Conservation (phyloP, 768 basidiomycete genomes). For the Tricholoma saponaceum region DNA sequence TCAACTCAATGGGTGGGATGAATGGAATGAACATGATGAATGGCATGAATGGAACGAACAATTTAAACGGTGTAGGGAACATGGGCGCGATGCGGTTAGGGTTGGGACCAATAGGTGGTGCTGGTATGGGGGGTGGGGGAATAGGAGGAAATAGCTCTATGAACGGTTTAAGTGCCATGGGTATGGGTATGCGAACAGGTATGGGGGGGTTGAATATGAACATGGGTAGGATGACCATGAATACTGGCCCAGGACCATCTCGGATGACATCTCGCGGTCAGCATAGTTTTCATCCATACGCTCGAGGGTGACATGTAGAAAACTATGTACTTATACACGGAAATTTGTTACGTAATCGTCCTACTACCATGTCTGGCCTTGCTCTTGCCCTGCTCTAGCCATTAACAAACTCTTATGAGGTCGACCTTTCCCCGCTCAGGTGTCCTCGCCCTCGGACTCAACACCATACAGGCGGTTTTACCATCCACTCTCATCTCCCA, state of each 20-base stretch:
- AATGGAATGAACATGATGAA: slow-evolving; percentile 29
- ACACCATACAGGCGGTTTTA: slow-evolving; percentile 61
- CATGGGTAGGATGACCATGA: slow-evolving; percentile 37
- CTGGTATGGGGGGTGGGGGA: slow-evolving; percentile 18
- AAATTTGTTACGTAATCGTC: too few relatives aligned
- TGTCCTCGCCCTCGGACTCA: slow-evolving; percentile 58
- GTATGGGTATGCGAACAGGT: slow-evolving; percentile 7
- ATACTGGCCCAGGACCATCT: slow-evolving; percentile 42
- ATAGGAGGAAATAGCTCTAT: slow-evolving; percentile 18
- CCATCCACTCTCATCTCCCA: slow-evolving; percentile 72
- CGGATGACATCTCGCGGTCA: slow-evolving; percentile 49
- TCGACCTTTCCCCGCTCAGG: slow-evolving; percentile 62
- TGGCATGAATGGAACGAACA: slow-evolving; percentile 23
- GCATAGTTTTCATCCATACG: slow-evolving; percentile 64
- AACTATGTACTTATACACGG: not conserved
- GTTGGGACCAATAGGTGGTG: slow-evolving; percentile 28
- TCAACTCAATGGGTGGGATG: slow-evolving; percentile 29
- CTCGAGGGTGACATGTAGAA: slow-evolving; percentile 32
- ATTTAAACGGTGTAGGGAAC: slow-evolving; percentile 20
- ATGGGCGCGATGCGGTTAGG: slow-evolving; percentile 36
- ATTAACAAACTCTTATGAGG: slow-evolving; percentile 8
- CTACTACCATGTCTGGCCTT: too few relatives aligned
- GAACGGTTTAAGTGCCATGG: slow-evolving; percentile 20
- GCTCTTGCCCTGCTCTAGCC: too few relatives aligned
- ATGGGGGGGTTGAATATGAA: slow-evolving; percentile 12